phyloP scores from a whole-genome alignment of 1,284 basidiomycete species.

The Boletus albobrunnescens region DNA sequence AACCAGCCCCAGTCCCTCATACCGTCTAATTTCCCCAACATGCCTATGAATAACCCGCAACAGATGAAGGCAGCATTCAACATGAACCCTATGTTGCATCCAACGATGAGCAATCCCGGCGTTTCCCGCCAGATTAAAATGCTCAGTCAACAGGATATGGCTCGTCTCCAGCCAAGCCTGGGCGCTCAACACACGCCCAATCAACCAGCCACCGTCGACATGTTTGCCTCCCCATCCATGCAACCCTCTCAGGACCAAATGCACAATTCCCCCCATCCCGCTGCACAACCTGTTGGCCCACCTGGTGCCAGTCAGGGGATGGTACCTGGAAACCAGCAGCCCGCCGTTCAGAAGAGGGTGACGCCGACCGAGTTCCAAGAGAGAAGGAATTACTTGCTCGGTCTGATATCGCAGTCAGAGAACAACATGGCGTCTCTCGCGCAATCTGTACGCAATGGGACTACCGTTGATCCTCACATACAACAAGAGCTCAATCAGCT shows the following conservation, averaged over 20 bases:
- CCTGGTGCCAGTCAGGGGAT: constrained; percentile 23
- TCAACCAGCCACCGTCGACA: constrained; percentile 36
- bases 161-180: constrained; percentile 34
- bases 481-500: constrained; percentile 31
- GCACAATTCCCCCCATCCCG: constrained; percentile 47
- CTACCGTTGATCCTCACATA: constrained; percentile 28
- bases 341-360: constrained; percentile 18
- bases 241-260: constrained; percentile 40
- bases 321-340: constrained; percentile 19
- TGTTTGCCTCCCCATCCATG: constrained; percentile 42
- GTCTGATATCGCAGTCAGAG: constrained; percentile 20
- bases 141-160: constrained; percentile 42
- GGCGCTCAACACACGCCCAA: constrained; percentile 33
- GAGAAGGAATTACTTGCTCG: constrained; percentile 16
- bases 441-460: constrained; percentile 18
- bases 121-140: constrained; percentile 46
- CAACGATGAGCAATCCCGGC: constrained; percentile 33
- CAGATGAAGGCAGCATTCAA: constrained; percentile 30
- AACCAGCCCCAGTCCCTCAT: constrained; percentile 41
- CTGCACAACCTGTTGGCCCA: constrained; percentile 23
- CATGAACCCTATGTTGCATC: constrained; percentile 39
- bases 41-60: constrained; percentile 32
- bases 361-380: constrained; percentile 29
- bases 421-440: constrained; percentile 6
- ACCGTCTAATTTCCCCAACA: constrained; percentile 38